Percentiles rank a stretch among this genome's conserved stretches.
These are phyloP conservation scores for Pseudogymnoascus sp. DNA, from an alignment of 2,329 filamentous ascomycete species.

Conservation along the genomic window DNA sequence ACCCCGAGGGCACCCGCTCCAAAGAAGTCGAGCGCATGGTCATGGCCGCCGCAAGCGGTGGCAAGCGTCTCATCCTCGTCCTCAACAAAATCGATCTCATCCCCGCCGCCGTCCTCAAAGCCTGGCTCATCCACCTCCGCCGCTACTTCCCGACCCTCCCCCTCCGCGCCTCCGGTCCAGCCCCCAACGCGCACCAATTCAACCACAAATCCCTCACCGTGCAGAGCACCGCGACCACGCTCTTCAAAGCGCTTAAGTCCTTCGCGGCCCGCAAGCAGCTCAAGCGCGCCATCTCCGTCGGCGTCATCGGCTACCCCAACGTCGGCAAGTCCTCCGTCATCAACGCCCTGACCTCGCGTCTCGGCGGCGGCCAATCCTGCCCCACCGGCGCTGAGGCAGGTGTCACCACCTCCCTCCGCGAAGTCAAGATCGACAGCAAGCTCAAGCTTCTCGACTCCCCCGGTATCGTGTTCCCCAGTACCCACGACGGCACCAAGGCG, in stretches of 20 bases:
- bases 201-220: slow-evolving; percentile 86
- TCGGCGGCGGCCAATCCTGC: slow-evolving; percentile 67
- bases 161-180: slow-evolving; percentile 74
- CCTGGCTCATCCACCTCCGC: slow-evolving; percentile 78
- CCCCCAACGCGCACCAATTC: slow-evolving; percentile 82
- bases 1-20: slow-evolving; percentile 85
- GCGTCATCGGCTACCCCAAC: slow-evolving; percentile 92
- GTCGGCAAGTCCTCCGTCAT: slow-evolving; percentile 96
- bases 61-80: slow-evolving; percentile 83
- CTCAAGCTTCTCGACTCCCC: slow-evolving; percentile 90
- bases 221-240: slow-evolving; percentile 74
- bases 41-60: slow-evolving; percentile 77
- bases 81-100: slow-evolving; percentile 95
- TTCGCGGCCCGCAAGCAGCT: slow-evolving; percentile 78
- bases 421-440: slow-evolving; percentile 92
- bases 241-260: slow-evolving; percentile 85
- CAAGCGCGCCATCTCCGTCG: slow-evolving; percentile 84
- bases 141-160: slow-evolving; percentile 89
- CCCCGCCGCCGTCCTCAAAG: slow-evolving; percentile 72
- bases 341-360: slow-evolving; percentile 76
- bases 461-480: slow-evolving; percentile 85
- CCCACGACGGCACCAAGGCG: slow-evolving; percentile 49
- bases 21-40: slow-evolving; percentile 85
- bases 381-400: slow-evolving; percentile 88
- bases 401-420: slow-evolving; percentile 79